phyloP scores from a whole-genome alignment of 345 rosid genomes.

The Eucalyptus erythrocorys region DNA sequence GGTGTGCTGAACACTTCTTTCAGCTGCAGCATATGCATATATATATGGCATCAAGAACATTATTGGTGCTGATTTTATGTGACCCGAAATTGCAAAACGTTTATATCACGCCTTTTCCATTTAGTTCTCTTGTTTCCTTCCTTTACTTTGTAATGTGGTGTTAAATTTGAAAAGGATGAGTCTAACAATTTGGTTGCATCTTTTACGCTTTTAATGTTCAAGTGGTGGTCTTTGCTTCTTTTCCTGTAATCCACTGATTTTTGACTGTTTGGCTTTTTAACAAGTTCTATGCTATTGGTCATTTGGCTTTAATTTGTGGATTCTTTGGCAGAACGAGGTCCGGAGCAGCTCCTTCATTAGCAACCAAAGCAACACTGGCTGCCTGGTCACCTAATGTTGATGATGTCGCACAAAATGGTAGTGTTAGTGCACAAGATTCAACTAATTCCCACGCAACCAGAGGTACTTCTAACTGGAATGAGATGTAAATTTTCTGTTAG shows the following conservation, averaged over 20 bases:
- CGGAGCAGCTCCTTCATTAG: slow-evolving; percentile 51
- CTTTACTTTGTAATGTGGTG: neutral
- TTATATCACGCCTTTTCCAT: neutral
- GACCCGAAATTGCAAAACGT: neutral
- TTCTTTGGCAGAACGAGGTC: slow-evolving; percentile 45
- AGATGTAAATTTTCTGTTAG: neutral
- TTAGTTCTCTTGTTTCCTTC: neutral
- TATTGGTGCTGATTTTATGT: neutral
- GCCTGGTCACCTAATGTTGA: slow-evolving; percentile 53
- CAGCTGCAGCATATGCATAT: neutral
- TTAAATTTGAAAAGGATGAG: neutral
- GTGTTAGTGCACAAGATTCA: slow-evolving; percentile 16
- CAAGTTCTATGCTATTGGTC: neutral
- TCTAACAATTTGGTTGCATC: neutral
- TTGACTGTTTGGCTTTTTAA: neutral
- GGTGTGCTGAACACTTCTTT: neutral
- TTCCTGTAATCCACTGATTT: neutral
- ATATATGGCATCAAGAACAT: neutral
- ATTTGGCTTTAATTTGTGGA: neutral
- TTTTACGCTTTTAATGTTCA: neutral
- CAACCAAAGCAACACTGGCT: slow-evolving; percentile 73
- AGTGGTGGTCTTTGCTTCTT: neutral
- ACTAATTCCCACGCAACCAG: slow-evolving; percentile 2
- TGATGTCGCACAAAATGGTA: slow-evolving; percentile 16
- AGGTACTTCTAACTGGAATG: neutral